These are phyloP conservation scores for Lolium multiflorum DNA, from an alignment of 176 grass and related monocot genomes.

Conservation along the genomic window DNA sequence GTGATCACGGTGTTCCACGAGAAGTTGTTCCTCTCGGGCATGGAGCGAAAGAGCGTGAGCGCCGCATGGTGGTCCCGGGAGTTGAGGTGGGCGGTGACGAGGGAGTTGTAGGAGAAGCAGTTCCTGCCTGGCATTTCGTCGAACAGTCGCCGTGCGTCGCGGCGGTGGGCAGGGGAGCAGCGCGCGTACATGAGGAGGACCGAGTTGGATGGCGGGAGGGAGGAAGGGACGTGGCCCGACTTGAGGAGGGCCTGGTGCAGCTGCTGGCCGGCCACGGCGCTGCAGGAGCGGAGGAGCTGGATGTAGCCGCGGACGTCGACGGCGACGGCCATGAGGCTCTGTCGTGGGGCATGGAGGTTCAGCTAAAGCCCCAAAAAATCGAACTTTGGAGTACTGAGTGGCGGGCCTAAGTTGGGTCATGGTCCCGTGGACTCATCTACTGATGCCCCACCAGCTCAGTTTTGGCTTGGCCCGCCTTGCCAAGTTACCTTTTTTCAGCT, in stretches of 20 bases:
- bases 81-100: constrained; percentile 52
- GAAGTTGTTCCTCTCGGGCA: constrained; percentile 68
- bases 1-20: constrained; percentile 65
- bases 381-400: background rate
- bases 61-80: constrained; percentile 38
- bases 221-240: constrained; percentile 53
- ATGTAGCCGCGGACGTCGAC: constrained; percentile 50
- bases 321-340: constrained; percentile 36
- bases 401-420: background rate
- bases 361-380: constrained; percentile 3
- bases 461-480: background rate
- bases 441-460: background rate
- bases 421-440: background rate
- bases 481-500: no score
- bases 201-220: constrained; percentile 58
- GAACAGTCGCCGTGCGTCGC: constrained; percentile 50
- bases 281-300: constrained; percentile 59
- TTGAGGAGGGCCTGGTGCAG: constrained; percentile 78
- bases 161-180: constrained; percentile 12
- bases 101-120: constrained; percentile 66
- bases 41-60: constrained; percentile 55
- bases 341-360: constrained; percentile 12
- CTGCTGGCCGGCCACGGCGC: constrained; percentile 45
- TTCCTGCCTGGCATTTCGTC: constrained; percentile 61
- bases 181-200: constrained; percentile 66